These are phyloP conservation scores for Fusarium pilosicola DNA, from an alignment of 2,329 filamentous ascomycete species.

Conservation along the genomic window DNA sequence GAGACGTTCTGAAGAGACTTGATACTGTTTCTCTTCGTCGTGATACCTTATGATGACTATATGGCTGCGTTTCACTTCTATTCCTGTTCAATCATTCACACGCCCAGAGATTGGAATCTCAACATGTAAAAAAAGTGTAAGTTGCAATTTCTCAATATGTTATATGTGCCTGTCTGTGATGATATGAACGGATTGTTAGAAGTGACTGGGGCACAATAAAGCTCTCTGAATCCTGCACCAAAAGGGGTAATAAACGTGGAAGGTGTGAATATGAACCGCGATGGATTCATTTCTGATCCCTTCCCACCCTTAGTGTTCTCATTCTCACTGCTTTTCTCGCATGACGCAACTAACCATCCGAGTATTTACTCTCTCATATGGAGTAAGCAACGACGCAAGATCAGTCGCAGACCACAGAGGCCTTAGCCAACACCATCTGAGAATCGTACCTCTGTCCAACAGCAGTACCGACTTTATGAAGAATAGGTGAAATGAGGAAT, in stretches of 20 bases:
- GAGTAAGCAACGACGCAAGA: neutral
- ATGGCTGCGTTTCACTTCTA: neutral
- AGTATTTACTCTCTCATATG: accelerated
- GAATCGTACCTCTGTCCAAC: neutral
- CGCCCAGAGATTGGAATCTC: neutral
- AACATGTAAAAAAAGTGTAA: neutral
- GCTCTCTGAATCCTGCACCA: neutral
- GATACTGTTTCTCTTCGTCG: neutral
- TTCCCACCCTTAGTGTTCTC: neutral
- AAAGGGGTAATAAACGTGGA: neutral
- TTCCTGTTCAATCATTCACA: neutral
- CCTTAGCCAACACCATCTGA: neutral
- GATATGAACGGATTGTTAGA: neutral
- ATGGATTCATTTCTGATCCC: neutral
- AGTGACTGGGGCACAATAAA: neutral
- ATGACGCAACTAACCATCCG: neutral
- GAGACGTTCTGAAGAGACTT: neutral
- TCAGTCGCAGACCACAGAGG: neutral
- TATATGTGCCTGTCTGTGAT: neutral
- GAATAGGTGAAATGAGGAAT: no score
- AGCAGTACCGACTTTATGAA: no score
- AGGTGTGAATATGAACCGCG: no score
- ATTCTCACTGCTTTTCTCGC: neutral
- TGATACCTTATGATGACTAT: neutral
- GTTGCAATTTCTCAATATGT: neutral